Evolutionary conservation across 2,329 filamentous ascomycete genomes (phyloP).

Genomic region (Xylariaceae sp.): DNA sequence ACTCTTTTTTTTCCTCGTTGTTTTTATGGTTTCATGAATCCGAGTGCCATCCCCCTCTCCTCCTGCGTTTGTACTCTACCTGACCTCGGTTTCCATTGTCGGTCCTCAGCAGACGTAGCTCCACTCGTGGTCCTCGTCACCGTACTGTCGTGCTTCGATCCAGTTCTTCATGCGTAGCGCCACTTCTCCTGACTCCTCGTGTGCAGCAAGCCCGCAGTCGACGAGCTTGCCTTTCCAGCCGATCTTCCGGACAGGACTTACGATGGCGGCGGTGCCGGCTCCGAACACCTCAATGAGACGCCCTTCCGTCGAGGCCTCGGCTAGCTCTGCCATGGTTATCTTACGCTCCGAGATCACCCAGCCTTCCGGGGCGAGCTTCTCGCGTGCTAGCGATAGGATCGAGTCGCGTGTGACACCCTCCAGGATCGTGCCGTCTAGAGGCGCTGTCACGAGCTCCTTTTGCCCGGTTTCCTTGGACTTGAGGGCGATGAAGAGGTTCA

Average conservation of each 20-base stretch:
- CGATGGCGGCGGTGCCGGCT: constrained; percentile 87
- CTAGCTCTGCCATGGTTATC: constrained; percentile 83
- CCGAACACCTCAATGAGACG: constrained; percentile 91
- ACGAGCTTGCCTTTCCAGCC: constrained; percentile 80
- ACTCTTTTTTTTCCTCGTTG: not conserved
- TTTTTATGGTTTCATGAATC: not conserved
- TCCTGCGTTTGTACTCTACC: too few relatives aligned
- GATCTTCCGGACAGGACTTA: constrained; percentile 84
- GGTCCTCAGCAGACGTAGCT: constrained; percentile 55
- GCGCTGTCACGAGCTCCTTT: constrained; percentile 91
- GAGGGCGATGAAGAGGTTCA: constrained; percentile 93
- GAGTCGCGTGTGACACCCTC: constrained; percentile 93
- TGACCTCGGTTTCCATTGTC: too few relatives aligned
- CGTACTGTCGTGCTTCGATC: constrained; percentile 95
- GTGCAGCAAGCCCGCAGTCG: constrained; percentile 74
- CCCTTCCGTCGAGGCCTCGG: constrained; percentile 76
- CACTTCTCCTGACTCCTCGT: constrained; percentile 83
- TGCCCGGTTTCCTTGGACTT: constrained; percentile 82
- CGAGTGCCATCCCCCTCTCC: too few relatives aligned
- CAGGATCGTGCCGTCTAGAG: constrained; percentile 92
- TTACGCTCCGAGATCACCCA: constrained; percentile 88
- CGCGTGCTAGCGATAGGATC: constrained; percentile 77
- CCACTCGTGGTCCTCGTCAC: constrained; percentile 88
- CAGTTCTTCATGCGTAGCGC: constrained; percentile 87
- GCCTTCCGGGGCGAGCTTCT: constrained; percentile 77